These are phyloP conservation scores for Taphrina populina DNA, from an alignment of 1,139 yeast species.

Conservation along the genomic window DNA sequence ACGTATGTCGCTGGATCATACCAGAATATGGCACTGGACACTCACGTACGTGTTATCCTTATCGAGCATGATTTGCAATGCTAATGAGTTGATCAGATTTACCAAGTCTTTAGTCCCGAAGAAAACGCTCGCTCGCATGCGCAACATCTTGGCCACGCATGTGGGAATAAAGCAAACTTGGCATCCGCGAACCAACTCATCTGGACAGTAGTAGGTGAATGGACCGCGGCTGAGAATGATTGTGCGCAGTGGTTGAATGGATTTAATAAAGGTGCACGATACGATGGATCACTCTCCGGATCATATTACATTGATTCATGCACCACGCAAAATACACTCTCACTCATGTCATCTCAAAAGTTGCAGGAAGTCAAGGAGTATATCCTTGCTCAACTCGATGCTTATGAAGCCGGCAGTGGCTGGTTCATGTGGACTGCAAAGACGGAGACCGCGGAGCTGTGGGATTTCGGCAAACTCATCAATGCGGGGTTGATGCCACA, in stretches of 20 bases:
- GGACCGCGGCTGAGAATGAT: constrained; percentile 92
- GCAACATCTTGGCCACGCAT: constrained; percentile 63
- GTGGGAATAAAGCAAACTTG: constrained; percentile 59
- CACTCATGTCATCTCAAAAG: constrained; percentile 38
- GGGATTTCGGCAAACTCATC: constrained; percentile 71
- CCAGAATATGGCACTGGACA: constrained; percentile 23
- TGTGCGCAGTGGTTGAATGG: constrained; percentile 86
- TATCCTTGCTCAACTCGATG: constrained; percentile 87
- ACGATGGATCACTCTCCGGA: constrained; percentile 61
- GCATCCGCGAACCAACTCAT: constrained; percentile 51
- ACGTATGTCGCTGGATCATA: constrained; percentile 32
- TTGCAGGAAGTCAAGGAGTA: constrained; percentile 56
- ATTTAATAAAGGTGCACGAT: constrained; percentile 83
- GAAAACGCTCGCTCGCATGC: constrained; percentile 60
- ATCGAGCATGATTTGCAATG: constrained; percentile 34
- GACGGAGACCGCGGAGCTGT: constrained; percentile 76
- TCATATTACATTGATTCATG: constrained; percentile 57
- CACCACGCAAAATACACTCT: constrained; percentile 49
- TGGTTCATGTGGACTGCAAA: constrained; percentile 95
- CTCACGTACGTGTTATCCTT: constrained; percentile 8
- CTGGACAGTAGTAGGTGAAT: constrained; percentile 84
- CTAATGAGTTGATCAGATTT: constrained; percentile 49
- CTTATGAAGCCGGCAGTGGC: constrained; percentile 63
- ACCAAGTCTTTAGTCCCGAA: constrained; percentile 75
- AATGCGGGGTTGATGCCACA: constrained; percentile 70